Base-by-base conservation (phyloP, 495 filamentous ascomycete genomes). In the Neurospora pannonica region DNA sequence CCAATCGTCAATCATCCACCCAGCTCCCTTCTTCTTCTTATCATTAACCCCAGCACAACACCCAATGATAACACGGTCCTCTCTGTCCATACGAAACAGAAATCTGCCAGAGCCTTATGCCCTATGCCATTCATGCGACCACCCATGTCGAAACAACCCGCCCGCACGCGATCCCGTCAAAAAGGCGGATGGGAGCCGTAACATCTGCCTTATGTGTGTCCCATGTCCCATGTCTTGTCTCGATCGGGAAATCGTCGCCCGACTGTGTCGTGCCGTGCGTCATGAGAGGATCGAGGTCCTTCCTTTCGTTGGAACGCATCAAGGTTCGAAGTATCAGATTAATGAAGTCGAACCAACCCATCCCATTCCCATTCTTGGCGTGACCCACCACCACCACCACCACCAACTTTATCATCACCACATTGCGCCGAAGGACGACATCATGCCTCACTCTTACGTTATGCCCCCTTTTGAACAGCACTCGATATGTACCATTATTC, bases 401-500 rank as follows among this genome's bases (percentile, higher is more conserved):
- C 54, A 10, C 7, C 6, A 60, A 60, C 4, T 9, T 19, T 31
- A 67, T 19, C 54, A 67, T 8, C 15, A 34, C 54, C 54, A 67
- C 28, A 62, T 0, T 31, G 10, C 24, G 46, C 6, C 28, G 2
- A 34, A 4, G 28, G 28, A 24, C 54, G 15, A 34, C 1, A 2
- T 9, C 24, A 9, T 17, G 0, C 15, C 2, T 67, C 54, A 34
- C 21, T 67, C 21, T 28, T 60, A 11, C 48, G 11, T 11, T 48
- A n/a, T 21, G 10, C 21, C 3, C 11, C 11, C 2, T 46, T 21
- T 46, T 5, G 0, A 21, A 46, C 8, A 46, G 42, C 19, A 46
- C 19, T 46, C 19, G 19, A 46, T 46, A 21, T 15, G 11, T 17
- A 19, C 5, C 6, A 9, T 39, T 39, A 1, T 69, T 84, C 79